phyloP scores from a whole-genome alignment of 2,329 filamentous ascomycete species.

The Aspergillus sp. region DNA sequence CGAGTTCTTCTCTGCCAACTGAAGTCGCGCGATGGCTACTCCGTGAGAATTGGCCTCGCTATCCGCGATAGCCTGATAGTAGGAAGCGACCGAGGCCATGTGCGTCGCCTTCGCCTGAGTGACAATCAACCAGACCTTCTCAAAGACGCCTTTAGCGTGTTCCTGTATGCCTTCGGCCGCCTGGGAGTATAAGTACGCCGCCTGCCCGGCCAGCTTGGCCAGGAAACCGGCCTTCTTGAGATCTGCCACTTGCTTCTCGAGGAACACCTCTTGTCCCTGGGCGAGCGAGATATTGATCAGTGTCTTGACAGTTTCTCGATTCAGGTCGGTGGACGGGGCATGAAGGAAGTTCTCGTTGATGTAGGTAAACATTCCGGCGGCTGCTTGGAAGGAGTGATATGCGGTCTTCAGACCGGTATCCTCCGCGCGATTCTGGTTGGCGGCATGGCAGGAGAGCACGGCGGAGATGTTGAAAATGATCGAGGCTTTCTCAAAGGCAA shows the following conservation, averaged over 20 bases:
- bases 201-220: conserved; percentile 90
- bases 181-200: conserved; percentile 82
- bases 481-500: conserved; percentile 97
- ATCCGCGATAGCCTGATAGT: conserved; percentile 89
- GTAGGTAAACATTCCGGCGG: conserved; percentile 99
- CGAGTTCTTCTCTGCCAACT: conserved; percentile 74
- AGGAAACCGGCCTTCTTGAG: conserved; percentile 89
- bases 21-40: conserved; percentile 76
- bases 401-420: conserved; percentile 92
- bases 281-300: conserved; percentile 91
- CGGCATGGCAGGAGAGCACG: conserved; percentile 92
- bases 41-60: conserved; percentile 87
- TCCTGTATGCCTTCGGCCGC: conserved; percentile 88
- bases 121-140: conserved; percentile 87
- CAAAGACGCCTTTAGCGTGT: conserved; percentile 87
- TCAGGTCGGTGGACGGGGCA: conserved; percentile 92
- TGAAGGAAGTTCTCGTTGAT: conserved; percentile 99
- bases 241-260: conserved; percentile 93
- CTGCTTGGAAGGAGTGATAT: conserved; percentile 97
- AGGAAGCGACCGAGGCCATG: conserved; percentile 83
- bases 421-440: conserved; percentile 86
- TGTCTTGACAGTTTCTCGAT: conserved; percentile 91
- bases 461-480: conserved; percentile 99
- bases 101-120: conserved; percentile 71
- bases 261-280: conserved; percentile 93